These are phyloP conservation scores for Plasmopara viticola DNA, from an alignment of 352 stramenopile species.

Conservation along the genomic window DNA sequence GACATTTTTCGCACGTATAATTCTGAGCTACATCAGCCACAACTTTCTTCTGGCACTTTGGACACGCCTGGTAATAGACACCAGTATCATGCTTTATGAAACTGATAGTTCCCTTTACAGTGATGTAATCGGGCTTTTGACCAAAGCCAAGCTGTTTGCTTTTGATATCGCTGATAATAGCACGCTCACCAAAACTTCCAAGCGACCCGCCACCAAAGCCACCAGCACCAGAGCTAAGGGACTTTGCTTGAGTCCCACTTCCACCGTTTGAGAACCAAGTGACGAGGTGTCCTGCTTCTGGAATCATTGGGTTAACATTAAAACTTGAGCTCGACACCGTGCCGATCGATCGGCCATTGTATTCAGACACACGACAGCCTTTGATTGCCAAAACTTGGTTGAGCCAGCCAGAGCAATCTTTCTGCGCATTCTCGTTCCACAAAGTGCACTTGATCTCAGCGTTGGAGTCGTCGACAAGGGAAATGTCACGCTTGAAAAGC, in stretches of 20 bases:
- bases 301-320: conserved; percentile 79
- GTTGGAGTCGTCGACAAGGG: conserved; percentile 93
- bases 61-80: conserved; percentile 84
- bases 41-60: conserved; percentile 90
- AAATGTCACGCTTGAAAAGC: conserved; percentile 95
- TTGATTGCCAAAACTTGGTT: conserved; percentile 95
- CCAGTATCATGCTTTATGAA: conserved; percentile 95
- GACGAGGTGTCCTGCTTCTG: conserved; percentile 76
- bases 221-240: conserved; percentile 58
- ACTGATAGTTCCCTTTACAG: conserved; percentile 93
- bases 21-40: conserved; percentile 90
- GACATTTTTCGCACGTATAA: conserved; percentile 96
- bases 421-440: conserved; percentile 90
- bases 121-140: conserved; percentile 96
- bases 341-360: conserved; percentile 88
- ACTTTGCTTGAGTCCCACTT: conserved; percentile 63
- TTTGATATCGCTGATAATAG: conserved; percentile 92
- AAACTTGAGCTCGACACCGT: conserved; percentile 79
- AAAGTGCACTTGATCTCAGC: conserved; percentile 95
- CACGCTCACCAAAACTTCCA: conserved; percentile 84
- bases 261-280: conserved; percentile 83
- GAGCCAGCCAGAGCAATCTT: conserved; percentile 78
- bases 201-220: conserved; percentile 72
- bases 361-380: conserved; percentile 91
- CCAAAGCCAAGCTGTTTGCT: conserved; percentile 90